Base-by-base conservation (phyloP, 768 basidiomycete species). In the Mrakia blollopis region DNA sequence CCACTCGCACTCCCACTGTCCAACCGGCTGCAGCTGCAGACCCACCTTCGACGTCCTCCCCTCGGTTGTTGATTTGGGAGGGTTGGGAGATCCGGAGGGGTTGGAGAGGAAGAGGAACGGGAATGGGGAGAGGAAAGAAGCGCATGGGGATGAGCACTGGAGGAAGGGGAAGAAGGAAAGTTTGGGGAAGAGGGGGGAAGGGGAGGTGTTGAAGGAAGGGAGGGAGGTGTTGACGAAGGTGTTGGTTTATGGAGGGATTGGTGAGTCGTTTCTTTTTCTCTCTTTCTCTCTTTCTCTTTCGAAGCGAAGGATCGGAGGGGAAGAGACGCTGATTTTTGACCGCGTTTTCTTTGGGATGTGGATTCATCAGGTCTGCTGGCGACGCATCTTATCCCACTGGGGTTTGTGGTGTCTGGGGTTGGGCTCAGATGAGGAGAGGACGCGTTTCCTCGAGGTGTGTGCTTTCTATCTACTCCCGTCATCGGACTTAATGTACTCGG, bases 171-270 rank as follows among this genome's bases (percentile, higher is more conserved):
- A 61, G 35, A 72, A 47, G 52, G 32, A n/a, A n/a, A 57, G 54
- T 21, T 13, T 61, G 25, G 72, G 47, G n/a, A 72, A 61, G 30
- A 62, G 63, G 28, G 73, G 73, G 11, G 73, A 74, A 35, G 73
- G 73, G 23, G 73, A 74, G 52, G 73, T 74, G 14, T 52, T 74
- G 73, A 74, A 44, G 52, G 35, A 65, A 30, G 30, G 28, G 52
- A 52, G 32, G 30, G 65, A 74, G 37, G 73, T 74, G n/a, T 32
- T 65, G 39, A 74, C 73, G 30, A 74, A 74, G 37, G 73, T 74
- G 3, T 30, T 74, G 30, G 73, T 74, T 50, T 74, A 74, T 50
- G 41, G 57, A 2, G 73, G 73, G 30, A 74, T 74, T 30, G 71
- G 67, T 69, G 13, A 28, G 67, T 69, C 25, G 35, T 9, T 2